Evolutionary conservation across 768 basidiomycete species (phyloP), one percentile per base, ranked within the genome.

Genomic region (Naganishia randhawae): DNA sequence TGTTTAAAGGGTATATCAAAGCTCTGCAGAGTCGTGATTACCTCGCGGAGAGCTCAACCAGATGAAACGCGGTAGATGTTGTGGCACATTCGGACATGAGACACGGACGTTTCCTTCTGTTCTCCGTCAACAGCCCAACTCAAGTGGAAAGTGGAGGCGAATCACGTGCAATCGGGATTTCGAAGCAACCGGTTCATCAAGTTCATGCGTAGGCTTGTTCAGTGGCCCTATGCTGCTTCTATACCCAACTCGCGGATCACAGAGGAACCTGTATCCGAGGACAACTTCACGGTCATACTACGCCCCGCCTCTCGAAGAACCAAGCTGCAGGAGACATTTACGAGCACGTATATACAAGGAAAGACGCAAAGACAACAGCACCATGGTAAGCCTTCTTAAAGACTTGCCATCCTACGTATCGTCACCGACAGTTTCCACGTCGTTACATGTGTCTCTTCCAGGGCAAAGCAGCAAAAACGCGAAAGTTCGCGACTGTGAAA

Each of bases 401-500:
- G 1, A 2, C 13, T 9, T 5, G 19, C 16, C 5, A 16, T 61
- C 37, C 39, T 37, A 25, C 57, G 22, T 41, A 16, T 37, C 22
- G 19, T 9, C 39, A 16, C 13, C 29, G 3, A 31, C 29, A 8
- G 32, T 52, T n/a, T n/a, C n/a, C n/a, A 22, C n/a, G 17, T 11
- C 25, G 4, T 8, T 14, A 54, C 29, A 2, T 31, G 14, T 29
- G 14, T 3, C 13, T 16, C 13, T 42, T 2, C 4, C 62, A 96
- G 93, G 90, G 87, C 14, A 92, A 87, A 81, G 91, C 90, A 32
- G 92, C 91, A 80, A 95, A 92, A 80, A 94, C 92, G 0, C 85
- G 93, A 80, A 95, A 95, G 78, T 97, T 98, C 78, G 95, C 93
- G 1, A 82, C 87, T 11, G 92, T 95, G 52, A 98, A 98, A 81